Percentiles rank a stretch among this genome's conserved stretches.
These are phyloP conservation scores for Orbilia javanica DNA, from an alignment of 2,329 filamentous ascomycete genomes.

Conservation along the genomic window DNA sequence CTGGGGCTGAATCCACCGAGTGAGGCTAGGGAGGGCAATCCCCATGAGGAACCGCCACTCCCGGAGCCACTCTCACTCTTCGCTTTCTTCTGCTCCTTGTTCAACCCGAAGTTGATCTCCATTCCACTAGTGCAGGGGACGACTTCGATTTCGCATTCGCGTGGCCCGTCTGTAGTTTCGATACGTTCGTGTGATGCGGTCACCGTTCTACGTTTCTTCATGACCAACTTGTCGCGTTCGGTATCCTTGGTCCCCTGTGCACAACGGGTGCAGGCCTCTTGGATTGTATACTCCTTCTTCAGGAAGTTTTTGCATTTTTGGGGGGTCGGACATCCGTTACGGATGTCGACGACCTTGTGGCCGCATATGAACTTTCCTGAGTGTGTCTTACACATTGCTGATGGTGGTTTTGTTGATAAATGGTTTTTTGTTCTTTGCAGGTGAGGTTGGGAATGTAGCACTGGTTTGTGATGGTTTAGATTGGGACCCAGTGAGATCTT, in stretches of 20 bases:
- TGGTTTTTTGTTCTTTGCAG: neutral
- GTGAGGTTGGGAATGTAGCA: neutral
- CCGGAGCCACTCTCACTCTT: neutral
- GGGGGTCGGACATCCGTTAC: neutral
- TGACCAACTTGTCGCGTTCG: neutral
- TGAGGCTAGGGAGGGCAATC: neutral
- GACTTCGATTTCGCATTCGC: slow-evolving; percentile 23
- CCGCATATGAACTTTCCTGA: slow-evolving; percentile 25
- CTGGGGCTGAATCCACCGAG: neutral
- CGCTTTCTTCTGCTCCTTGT: neutral
- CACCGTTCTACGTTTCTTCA: neutral
- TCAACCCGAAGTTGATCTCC: neutral
- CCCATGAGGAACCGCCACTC: neutral
- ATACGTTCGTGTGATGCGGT: neutral
- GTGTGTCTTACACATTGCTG: slow-evolving; percentile 25
- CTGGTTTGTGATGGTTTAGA: neutral
- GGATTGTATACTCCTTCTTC: neutral
- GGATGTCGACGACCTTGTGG: slow-evolving; percentile 19
- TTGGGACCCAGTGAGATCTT: neutral
- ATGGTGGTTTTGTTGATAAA: neutral
- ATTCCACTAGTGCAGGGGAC: slow-evolving; percentile 2
- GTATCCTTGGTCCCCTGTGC: neutral
- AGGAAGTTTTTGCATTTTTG: neutral
- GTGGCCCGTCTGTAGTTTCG: slow-evolving; percentile 7
- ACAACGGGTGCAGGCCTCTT: neutral